phyloP scores from a whole-genome alignment of 225 moss, liverwort and hornwort genomes.

The Marchantia polymorpha region DNA sequence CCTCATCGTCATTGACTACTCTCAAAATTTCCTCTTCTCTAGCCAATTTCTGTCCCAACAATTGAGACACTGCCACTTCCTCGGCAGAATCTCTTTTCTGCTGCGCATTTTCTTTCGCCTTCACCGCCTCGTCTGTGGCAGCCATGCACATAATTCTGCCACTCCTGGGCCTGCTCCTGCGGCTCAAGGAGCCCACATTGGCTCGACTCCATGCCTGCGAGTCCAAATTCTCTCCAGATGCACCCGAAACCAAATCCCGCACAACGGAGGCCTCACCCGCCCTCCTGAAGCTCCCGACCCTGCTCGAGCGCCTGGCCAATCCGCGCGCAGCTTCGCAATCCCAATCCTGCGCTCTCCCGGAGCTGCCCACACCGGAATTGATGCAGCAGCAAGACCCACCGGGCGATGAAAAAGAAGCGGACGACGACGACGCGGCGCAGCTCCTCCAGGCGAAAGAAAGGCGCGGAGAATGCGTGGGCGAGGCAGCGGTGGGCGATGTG shows the following conservation, averaged over 20 bases:
- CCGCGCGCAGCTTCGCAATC: background rate
- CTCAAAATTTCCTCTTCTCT: constrained; percentile 3
- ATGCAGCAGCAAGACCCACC: background rate
- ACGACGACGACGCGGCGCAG: background rate
- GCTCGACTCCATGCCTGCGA: background rate
- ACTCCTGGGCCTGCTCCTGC: constrained; percentile 3
- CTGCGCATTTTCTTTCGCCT: constrained; percentile 11
- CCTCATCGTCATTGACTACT: background rate
- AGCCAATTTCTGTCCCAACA: constrained; percentile 10
- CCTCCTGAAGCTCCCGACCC: background rate
- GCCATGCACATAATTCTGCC: background rate
- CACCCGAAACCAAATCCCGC: background rate
- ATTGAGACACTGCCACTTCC: constrained; percentile 9
- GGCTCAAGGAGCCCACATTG: background rate
- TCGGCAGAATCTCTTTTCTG: constrained; percentile 8
- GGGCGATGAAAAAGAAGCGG: background rate
- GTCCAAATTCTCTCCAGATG: constrained; percentile 5
- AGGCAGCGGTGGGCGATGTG: no score
- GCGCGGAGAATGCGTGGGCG: background rate
- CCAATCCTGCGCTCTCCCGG: background rate
- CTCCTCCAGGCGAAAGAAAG: background rate
- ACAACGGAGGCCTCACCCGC: background rate
- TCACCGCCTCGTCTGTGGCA: constrained; percentile 18
- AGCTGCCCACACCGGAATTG: background rate
- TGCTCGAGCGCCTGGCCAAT: background rate